Evolutionary conservation across 441 rosid genomes (phyloP), one percentile per base, ranked within the genome.

Genomic region (Syzygium syzygioides): DNA sequence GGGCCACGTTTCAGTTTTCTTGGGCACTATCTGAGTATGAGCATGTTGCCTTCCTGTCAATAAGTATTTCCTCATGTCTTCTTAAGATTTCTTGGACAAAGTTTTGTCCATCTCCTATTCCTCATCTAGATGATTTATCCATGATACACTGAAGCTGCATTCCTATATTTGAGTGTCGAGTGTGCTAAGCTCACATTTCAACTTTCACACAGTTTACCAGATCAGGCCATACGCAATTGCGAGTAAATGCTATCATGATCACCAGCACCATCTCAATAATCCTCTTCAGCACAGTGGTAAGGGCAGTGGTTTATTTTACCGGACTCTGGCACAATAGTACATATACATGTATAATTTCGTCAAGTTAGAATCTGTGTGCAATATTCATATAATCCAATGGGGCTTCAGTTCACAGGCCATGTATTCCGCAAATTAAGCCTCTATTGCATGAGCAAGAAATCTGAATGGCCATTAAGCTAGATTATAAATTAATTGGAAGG

Each of bases 251-350:
- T 83, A 86, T 89, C 60, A 79, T 89, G 90, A 89, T 89, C 86
- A 89, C 90, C 64, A 89, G 90, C 88, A 89, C 90, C 80, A 89
- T 89, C 55, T 89, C 90, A 7, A 62, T 89, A n/a, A 88, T 89
- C 50, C 88, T 89, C 83, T 89, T 89, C 79, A 37, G 88, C 87
- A 89, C 83, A 32, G 53, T 89, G 90, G 90, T 89, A 76, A 76
- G 86, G 86, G 56, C 54, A 59, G 50, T 48, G 14, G 25, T 87
- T 32, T 32, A 85, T 85, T 41, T 48, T 41, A 32, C 48, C 9
- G 18, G 13, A 53, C 48, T 86, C 53, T 55, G 52, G 55, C 59
- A 87, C 41, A 50, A 54, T 28, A 6, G 62, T 26, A 25, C 18
- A 34, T 32, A 66, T 34, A 54, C 50, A 14, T 55, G 28, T 7